Conservation (phyloP, 306 rosid species). For the Medicago truncatula region DNA sequence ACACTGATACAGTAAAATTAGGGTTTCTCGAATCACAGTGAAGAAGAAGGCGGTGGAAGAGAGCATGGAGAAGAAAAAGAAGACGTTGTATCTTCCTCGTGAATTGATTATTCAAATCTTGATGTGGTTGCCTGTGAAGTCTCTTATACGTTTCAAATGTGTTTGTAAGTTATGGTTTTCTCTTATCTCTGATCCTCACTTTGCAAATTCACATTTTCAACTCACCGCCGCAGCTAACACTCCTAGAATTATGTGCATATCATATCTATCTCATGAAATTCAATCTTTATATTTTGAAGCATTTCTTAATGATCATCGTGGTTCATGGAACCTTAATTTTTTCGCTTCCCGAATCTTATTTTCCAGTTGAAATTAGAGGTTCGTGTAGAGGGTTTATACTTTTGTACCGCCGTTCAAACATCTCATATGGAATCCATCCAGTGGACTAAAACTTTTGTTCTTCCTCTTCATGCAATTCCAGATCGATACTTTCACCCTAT, state of each 20-base stretch:
- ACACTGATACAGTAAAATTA: not conserved
- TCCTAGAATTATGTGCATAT: not conserved
- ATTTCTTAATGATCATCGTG: not conserved
- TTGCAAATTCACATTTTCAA: not conserved
- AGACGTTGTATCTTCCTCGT: not conserved
- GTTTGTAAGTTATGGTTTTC: not conserved
- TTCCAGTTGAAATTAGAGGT: not conserved
- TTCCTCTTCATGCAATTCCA: too few relatives aligned
- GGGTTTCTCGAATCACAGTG: not conserved
- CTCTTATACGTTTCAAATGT: not conserved
- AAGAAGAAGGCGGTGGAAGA: too few relatives aligned
- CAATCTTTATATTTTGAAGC: not conserved
- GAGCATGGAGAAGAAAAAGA: not conserved
- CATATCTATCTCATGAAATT: too few relatives aligned
- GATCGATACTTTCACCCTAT: too few relatives aligned
- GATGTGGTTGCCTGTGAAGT: not conserved
- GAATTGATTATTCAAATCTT: not conserved
- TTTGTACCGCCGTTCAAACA: too few relatives aligned
- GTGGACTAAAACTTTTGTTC: too few relatives aligned
- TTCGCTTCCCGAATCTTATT: not conserved
- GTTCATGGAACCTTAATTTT: not conserved
- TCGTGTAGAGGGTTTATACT: slow-evolving; percentile 11
- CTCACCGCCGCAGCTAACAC: not conserved
- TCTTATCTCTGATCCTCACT: not conserved
- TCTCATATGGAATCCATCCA: slow-evolving; percentile 5